Evolutionary conservation across 2,329 filamentous ascomycete species (phyloP).

Genomic region (Paraconiothyrium brasiliense): DNA sequence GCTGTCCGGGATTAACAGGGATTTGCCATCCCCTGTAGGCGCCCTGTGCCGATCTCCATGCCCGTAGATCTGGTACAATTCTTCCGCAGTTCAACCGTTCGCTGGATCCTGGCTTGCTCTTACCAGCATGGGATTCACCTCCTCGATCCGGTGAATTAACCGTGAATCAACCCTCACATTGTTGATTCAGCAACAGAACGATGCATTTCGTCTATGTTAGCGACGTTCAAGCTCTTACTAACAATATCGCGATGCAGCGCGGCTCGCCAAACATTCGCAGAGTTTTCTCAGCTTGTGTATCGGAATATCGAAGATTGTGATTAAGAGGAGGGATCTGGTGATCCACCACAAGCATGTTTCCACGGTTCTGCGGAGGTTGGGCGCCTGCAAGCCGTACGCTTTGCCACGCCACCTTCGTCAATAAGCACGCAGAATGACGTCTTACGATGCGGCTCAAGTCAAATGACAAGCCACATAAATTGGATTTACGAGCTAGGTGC

Average conservation of each 20-base stretch:
- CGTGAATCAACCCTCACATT: background rate
- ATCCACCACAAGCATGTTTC: background rate
- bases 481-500: background rate
- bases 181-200: background rate
- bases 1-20: conserved; percentile 1
- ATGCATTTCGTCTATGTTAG: background rate
- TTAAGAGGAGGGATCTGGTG: conserved; percentile 20
- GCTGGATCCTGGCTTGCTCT: conserved; percentile 7
- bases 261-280: background rate
- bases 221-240: background rate
- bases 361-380: conserved; percentile 33
- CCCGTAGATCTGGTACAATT: conserved; percentile 30
- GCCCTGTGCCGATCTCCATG: conserved; percentile 22
- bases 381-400: conserved; percentile 20
- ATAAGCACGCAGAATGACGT: conserved; percentile 24
- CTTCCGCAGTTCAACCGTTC: conserved; percentile 39
- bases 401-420: conserved; percentile 16
- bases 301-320: conserved; percentile 13
- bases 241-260: background rate
- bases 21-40: conserved; percentile 4
- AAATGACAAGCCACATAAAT: conserved; percentile 2
- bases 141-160: background rate
- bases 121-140: background rate
- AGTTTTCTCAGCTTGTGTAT: conserved; percentile 12
- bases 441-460: conserved; percentile 10